Evolutionary conservation across 2,329 filamentous ascomycete species (phyloP), one percentile per base, ranked within the genome.

Genomic region (Drechslera avenae): DNA sequence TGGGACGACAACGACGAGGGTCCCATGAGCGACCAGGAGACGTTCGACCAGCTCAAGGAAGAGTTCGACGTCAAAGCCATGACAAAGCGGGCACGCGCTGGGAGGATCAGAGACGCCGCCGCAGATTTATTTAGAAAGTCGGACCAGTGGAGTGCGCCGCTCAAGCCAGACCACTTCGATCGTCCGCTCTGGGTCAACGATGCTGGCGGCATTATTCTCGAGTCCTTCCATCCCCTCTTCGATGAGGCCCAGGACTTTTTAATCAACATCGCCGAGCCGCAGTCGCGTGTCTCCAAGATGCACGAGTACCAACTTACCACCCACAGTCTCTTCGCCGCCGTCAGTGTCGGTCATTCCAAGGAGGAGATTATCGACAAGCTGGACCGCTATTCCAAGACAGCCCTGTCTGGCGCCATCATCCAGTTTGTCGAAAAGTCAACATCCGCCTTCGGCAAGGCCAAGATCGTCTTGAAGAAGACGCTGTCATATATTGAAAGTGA

Each of bases 121-220:
- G 85, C 83, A 47, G 75, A 76, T 51, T 65, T 81, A 21, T 82
- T 81, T 69, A 83, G 80, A 39, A 81, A 83, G 60, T 83, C 84
- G 57, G 91, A 99, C 74, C 94, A 94, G 72, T 92, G 90, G 40
- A 88, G 88, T 59, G 81, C 96, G 31, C 79, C 84, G 31, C 79
- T 97, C 59, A 97, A 97, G 75, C 85, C 88, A 3, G 93, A 97
- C 73, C 91, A 96, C 76, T 85, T 87, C 57, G 91, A 92, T 67
- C 87, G 94, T 13, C 94, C 94, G 13, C 81, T 97, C 52, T 97
- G 91, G 90, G 94, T 99, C 62, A 91, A 97, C 71, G 90, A 91
- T 2, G 80, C 87, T 39, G 91, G 90, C 30, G 86, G 88, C 57
- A 94, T 97, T 68, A 94, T 95, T 23, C 81, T 97, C 35, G 93